Evolutionary conservation across 2,329 filamentous ascomycete genomes (phyloP), one percentile per base, ranked within the genome.

Genomic region (Bipolaris victoriae): DNA sequence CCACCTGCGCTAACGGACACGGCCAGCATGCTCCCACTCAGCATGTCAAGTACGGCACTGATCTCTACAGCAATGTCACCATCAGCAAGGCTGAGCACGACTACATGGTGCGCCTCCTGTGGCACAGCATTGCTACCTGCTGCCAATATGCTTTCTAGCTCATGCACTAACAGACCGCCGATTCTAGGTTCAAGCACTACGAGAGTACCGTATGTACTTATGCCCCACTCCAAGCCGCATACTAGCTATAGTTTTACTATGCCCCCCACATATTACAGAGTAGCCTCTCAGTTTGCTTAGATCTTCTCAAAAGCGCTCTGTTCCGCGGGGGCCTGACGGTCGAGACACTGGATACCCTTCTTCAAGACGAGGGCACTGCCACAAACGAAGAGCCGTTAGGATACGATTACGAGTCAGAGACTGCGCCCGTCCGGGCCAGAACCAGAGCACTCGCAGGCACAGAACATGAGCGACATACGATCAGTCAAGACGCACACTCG

Each of bases 41-140:
- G 51, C 73, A 80, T 53, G 70, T 73, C 51, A 69, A 72, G 24
- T 73, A 74, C 47, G 72, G 78, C 52, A 65, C 76, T 15, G 63
- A 69, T 55, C 51, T 75, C 37, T 70, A 75, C 22, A 59, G 59
- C 54, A 78, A 77, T 60, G 79, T 90, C 45, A 83, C 80, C 55
- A 83, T 91, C 52, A 78, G 83, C 36, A 86, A 82, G 67, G 72
- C 76, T 48, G 87, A 92, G 68, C 86, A 91, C 75, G 82, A 88
- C 48, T 74, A 73, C 47, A 79, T 92, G 58, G 80, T 87, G 64
- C 73, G 81, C 55, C 16, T 2, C 10, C 40, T 10, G 3, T 35
- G 24, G 36, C 26, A n/a, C n/a, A 26, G 15, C 3, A 15, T 39
- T 15, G 31, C 6, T 3, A 10, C 40, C 16, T 15, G 31, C 6